Evolutionary conservation across 768 basidiomycete species (phyloP).

Genomic region (Termitomyces sp.): DNA sequence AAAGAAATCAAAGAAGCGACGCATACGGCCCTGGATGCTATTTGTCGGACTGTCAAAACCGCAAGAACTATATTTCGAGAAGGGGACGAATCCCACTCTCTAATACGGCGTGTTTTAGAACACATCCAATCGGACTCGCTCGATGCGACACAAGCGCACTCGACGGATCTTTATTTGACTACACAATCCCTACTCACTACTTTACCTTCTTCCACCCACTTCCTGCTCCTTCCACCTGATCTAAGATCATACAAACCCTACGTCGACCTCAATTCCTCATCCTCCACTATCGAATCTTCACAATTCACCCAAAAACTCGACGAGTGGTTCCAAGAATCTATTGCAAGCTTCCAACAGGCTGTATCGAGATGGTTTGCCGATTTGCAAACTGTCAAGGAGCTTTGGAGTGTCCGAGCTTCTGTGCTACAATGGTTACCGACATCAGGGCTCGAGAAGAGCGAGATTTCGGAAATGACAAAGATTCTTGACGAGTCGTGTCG

Average conservation of each 20-base stretch:
- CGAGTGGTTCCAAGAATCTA: slow-evolving; percentile 60
- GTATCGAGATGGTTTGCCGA: slow-evolving; percentile 53
- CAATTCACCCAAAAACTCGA: slow-evolving; percentile 41
- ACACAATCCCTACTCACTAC: slow-evolving; percentile 62
- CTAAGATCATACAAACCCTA: slow-evolving; percentile 83
- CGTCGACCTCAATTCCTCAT: slow-evolving; percentile 61
- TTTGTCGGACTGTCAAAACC: slow-evolving; percentile 53
- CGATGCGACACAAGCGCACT: slow-evolving; percentile 1
- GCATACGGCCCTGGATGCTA: slow-evolving; percentile 43
- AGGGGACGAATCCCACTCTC: slow-evolving; percentile 28
- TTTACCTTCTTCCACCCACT: slow-evolving; percentile 80
- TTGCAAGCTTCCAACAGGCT: slow-evolving; percentile 35
- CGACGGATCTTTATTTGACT: slow-evolving; percentile 48
- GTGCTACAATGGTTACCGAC: slow-evolving; percentile 39
- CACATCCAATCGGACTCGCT: slow-evolving; percentile 52
- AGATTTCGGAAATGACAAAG: slow-evolving; percentile 36
- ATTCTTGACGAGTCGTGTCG: slow-evolving; percentile 51
- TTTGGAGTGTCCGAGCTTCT: slow-evolving; percentile 65
- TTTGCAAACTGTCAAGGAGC: slow-evolving; percentile 54
- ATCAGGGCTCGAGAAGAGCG: slow-evolving; percentile 39
- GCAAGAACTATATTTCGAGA: slow-evolving; percentile 54
- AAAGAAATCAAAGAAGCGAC: slow-evolving; percentile 51
- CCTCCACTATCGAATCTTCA: slow-evolving; percentile 40
- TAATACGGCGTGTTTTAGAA: slow-evolving; percentile 53
- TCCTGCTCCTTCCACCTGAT: slow-evolving; percentile 65